A percentile compares a stretch with the other conserved stretches of the same genome.
Conservation (phyloP, 2,329 filamentous ascomycete genomes). For the Phaeoacremonium minimum region DNA sequence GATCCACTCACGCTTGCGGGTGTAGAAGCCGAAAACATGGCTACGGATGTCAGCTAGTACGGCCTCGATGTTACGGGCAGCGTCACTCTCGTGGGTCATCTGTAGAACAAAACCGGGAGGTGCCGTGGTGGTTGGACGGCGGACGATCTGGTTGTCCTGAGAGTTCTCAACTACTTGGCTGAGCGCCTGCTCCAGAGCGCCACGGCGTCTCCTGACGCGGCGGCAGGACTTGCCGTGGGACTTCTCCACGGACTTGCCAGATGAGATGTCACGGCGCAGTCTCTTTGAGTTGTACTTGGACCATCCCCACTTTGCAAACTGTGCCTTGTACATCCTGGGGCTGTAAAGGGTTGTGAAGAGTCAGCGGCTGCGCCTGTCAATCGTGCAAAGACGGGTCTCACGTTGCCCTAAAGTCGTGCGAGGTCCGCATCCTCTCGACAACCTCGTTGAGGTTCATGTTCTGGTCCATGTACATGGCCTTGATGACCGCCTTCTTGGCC, state of each 20-base stretch:
- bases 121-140: not conserved
- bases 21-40: conserved; percentile 12
- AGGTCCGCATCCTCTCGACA: conserved; percentile 8
- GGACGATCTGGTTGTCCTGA: not conserved
- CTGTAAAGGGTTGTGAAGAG: conserved; percentile 1
- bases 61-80: conserved; percentile 8
- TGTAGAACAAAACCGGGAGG: not conserved
- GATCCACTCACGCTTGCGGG: conserved; percentile 9
- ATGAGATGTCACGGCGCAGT: conserved; percentile 8
- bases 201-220: conserved; percentile 5
- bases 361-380: not conserved
- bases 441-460: conserved; percentile 12
- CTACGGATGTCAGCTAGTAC: conserved; percentile 11
- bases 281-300: conserved; percentile 13
- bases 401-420: conserved; percentile 10
- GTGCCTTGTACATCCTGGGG: conserved; percentile 13
- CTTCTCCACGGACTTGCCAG: conserved; percentile 10
- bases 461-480: conserved; percentile 11
- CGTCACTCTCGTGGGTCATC: conserved; percentile 7
- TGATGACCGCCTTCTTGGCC: conserved; percentile 9
- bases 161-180: not conserved
- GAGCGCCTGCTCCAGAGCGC: not conserved
- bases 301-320: conserved; percentile 12
- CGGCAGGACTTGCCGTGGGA: conserved; percentile 12
- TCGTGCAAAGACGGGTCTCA: conserved; percentile 5